A percentile compares a stretch with the other conserved stretches of the same genome.
Conservation (phyloP, 192 early-diverging fungal species). For the Powellomyces hirtus region DNA sequence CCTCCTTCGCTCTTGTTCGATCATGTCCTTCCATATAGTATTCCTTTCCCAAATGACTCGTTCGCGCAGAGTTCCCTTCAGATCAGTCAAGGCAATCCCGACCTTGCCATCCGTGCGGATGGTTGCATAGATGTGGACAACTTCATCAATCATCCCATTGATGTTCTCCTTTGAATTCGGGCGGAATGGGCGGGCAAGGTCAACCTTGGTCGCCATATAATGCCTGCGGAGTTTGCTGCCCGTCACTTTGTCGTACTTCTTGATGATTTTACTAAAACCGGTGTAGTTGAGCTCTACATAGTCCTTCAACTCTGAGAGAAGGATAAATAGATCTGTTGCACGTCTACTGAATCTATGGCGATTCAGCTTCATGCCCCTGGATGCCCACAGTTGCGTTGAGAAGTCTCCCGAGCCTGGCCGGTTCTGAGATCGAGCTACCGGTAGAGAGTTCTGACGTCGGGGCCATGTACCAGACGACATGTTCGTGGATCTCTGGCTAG, state of each 20-base stretch:
- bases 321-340: slow-evolving; percentile 75
- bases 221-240: slow-evolving; percentile 65
- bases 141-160: slow-evolving; percentile 59
- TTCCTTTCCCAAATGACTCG: slow-evolving; percentile 95
- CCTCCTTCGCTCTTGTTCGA: slow-evolving; percentile 80
- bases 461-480: slow-evolving; percentile 13
- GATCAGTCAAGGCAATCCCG: slow-evolving; percentile 67
- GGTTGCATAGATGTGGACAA: slow-evolving; percentile 64
- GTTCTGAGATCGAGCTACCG: neutral
- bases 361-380: slow-evolving; percentile 22
- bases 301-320: slow-evolving; percentile 80
- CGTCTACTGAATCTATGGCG: slow-evolving; percentile 44
- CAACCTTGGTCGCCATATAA: slow-evolving; percentile 66
- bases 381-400: slow-evolving; percentile 35
- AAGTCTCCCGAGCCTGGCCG: slow-evolving; percentile 15
- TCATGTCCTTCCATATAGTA: slow-evolving; percentile 97
- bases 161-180: slow-evolving; percentile 58
- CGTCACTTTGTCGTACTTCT: slow-evolving; percentile 97
- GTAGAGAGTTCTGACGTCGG: slow-evolving; percentile 12
- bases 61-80: slow-evolving; percentile 80
- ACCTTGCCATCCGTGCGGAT: slow-evolving; percentile 59
- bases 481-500: neutral
- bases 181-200: slow-evolving; percentile 68
- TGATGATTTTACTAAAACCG: slow-evolving; percentile 91
- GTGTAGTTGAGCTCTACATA: slow-evolving; percentile 88